A percentile compares a stretch with the other conserved stretches of the same genome.
These are phyloP conservation scores for Quercus alba DNA, from an alignment of 306 rosid species.

Conservation along the genomic window DNA sequence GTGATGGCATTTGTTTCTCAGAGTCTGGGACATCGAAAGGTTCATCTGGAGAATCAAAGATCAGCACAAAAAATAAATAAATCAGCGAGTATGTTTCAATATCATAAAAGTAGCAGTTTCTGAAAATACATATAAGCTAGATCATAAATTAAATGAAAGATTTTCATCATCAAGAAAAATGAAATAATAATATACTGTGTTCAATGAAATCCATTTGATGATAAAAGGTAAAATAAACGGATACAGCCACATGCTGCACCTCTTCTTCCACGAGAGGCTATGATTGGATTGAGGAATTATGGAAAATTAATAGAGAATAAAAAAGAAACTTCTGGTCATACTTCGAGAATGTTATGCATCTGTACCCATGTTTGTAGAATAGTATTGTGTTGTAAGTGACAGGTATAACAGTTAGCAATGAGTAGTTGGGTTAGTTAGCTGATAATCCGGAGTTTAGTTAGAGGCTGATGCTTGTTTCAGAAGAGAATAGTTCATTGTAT, in stretches of 20 bases:
- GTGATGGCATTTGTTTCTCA: slow-evolving; percentile 21
- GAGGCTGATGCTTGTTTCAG: fast-evolving
- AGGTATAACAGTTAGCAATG: too few relatives aligned
- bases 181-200: neutral
- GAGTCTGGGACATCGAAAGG: slow-evolving; percentile 31
- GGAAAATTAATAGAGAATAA: too few relatives aligned
- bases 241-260: too few relatives aligned
- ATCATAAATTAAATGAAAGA: neutral
- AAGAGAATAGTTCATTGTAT: too few relatives aligned
- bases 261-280: too few relatives aligned
- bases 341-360: too few relatives aligned
- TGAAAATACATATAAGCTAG: neutral
- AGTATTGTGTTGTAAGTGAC: too few relatives aligned
- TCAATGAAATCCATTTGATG: neutral
- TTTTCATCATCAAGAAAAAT: neutral
- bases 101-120: neutral
- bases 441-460: too few relatives aligned
- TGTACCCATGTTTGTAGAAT: too few relatives aligned
- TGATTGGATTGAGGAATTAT: too few relatives aligned
- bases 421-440: too few relatives aligned
- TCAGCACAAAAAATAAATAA: neutral
- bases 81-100: neutral
- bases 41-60: slow-evolving; percentile 34
- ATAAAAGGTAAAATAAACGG: neutral
- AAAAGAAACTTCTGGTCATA: too few relatives aligned